Evolutionary conservation across 192 early-diverging fungal species (phyloP).

Genomic region (Geosiphon pyriformis): DNA sequence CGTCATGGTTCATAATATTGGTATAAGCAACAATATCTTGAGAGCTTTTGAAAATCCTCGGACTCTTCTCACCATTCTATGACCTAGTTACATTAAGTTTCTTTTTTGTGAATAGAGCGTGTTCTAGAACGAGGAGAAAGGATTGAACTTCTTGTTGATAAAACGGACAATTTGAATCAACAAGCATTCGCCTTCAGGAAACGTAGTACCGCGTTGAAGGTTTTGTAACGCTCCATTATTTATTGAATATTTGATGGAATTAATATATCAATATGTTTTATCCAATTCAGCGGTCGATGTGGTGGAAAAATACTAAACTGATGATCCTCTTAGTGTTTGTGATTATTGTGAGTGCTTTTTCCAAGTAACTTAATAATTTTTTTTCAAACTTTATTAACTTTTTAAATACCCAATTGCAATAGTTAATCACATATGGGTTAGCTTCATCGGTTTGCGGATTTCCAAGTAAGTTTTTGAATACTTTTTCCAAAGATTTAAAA

Average conservation of each 20-base stretch:
- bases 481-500: not conserved
- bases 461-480: slow-evolving; percentile 43
- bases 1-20: slow-evolving; percentile 94
- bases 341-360: slow-evolving; percentile 39
- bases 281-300: slow-evolving; percentile 61
- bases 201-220: slow-evolving; percentile 75
- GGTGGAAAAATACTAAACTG: slow-evolving; percentile 92
- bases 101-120: slow-evolving; percentile 57
- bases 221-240: slow-evolving; percentile 11
- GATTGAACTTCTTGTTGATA: slow-evolving; percentile 86
- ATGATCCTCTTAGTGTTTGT: slow-evolving; percentile 63
- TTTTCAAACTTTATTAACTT: not conserved
- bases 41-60: too few species aligned
- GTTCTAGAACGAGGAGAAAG: slow-evolving; percentile 84
- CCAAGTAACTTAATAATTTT: not conserved
- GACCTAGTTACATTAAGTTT: too few species aligned
- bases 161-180: slow-evolving; percentile 82
- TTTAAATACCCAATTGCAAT: not conserved
- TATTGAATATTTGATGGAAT: not conserved
- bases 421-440: slow-evolving; percentile 74
- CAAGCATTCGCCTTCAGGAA: slow-evolving; percentile 88
- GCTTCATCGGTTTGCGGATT: slow-evolving; percentile 76
- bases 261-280: slow-evolving; percentile 5
- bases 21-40: slow-evolving; percentile 41
- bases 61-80: too few species aligned